Conservation (phyloP, 257 asterid genomes). For the Capsicum chinense region DNA sequence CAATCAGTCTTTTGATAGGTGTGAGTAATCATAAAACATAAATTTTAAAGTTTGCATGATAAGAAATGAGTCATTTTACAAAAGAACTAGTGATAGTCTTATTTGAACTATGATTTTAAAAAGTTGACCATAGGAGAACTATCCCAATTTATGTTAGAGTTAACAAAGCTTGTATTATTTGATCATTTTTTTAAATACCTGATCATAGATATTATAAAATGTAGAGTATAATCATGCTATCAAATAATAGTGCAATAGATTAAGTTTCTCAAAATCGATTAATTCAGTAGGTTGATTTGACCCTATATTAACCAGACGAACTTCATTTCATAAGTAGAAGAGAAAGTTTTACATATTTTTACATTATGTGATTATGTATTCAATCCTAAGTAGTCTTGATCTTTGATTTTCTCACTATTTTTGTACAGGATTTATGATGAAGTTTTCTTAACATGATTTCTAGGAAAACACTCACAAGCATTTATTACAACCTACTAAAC, state of each 20-base stretch:
- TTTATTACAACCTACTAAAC: constrained; percentile 52
- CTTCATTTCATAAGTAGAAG: neutral
- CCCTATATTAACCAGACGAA: neutral
- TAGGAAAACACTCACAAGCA: constrained; percentile 32
- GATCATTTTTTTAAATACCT: neutral
- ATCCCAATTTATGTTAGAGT: neutral
- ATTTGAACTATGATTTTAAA: no score
- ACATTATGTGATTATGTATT: constrained; percentile 25
- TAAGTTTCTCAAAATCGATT: neutral
- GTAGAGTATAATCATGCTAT: neutral
- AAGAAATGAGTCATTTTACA: no score
- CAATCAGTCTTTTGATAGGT: no score
- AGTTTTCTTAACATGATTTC: constrained; percentile 31
- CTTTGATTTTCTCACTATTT: constrained; percentile 42
- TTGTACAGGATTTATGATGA: constrained; percentile 40
- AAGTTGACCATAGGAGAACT: neutral
- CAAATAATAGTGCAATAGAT: neutral
- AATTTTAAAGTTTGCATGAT: no score
- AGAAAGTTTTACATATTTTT: constrained; percentile 34
- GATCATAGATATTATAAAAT: neutral
- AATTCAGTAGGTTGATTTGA: neutral
- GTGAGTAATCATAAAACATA: no score
- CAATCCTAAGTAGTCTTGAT: constrained; percentile 28
- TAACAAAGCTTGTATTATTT: neutral
- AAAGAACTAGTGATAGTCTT: no score